phyloP scores from a whole-genome alignment of 192 early-diverging fungal species.

The Coemansia sp. region DNA sequence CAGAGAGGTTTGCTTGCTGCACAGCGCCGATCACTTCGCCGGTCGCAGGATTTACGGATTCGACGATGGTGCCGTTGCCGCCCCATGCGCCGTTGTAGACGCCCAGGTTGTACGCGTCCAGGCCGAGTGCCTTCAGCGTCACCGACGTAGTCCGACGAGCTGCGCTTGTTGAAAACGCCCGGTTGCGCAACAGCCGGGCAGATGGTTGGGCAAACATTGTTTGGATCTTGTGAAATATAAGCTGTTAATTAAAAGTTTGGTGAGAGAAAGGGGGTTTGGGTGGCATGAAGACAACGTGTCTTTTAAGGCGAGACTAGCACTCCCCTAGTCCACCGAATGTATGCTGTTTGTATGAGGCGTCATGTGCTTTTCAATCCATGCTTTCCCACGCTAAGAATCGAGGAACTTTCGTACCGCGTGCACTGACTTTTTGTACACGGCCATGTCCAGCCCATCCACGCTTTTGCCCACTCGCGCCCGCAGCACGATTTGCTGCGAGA shows the following conservation, averaged over 20 bases:
- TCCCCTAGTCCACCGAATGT: neutral
- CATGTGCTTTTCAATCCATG: neutral
- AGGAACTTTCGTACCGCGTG: conserved; percentile 22
- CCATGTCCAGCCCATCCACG: conserved; percentile 40
- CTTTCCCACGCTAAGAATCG: neutral
- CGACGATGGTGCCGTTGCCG: conserved; percentile 60
- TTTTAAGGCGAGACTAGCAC: no score
- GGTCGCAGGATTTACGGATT: conserved; percentile 73
- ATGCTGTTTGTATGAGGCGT: neutral
- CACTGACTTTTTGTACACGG: conserved; percentile 25
- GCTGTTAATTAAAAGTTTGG: no score
- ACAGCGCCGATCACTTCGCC: conserved; percentile 81
- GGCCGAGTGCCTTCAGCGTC: conserved; percentile 56
- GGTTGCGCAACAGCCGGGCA: neutral
- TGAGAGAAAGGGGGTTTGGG: no score
- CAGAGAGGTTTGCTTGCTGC: conserved; percentile 58
- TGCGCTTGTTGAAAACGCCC: conserved; percentile 25
- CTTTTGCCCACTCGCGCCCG: conserved; percentile 23
- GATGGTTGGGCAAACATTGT: neutral
- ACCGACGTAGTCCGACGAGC: conserved; percentile 24
- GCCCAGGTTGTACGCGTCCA: conserved; percentile 68
- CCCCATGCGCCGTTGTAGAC: conserved; percentile 76
- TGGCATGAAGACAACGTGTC: no score
- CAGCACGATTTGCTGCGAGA: conserved; percentile 17
- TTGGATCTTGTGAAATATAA: neutral